Percentiles rank a stretch among this genome's conserved stretches.
phyloP scores from a whole-genome alignment of 441 rosid species.

The Gossypium aridum region DNA sequence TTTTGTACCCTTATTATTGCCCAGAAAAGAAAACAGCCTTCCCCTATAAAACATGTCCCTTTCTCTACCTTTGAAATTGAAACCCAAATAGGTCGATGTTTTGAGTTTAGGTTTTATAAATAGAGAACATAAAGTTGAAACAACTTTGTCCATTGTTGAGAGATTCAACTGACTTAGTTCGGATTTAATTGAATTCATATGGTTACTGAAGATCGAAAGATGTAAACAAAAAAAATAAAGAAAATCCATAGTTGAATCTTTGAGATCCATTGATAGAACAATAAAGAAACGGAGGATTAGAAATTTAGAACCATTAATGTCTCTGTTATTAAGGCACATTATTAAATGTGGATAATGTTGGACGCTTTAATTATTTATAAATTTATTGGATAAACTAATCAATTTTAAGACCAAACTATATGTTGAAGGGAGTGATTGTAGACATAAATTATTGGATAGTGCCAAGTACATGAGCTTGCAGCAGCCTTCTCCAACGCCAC shows the following conservation, averaged over 20 bases:
- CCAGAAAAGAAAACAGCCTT: background rate
- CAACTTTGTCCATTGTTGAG: no score
- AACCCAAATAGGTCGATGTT: background rate
- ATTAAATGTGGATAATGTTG: background rate
- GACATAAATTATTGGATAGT: background rate
- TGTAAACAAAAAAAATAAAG: no score
- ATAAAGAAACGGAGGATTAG: background rate
- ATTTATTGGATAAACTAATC: background rate
- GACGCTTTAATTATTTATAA: background rate
- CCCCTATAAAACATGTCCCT: background rate
- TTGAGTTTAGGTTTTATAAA: no score
- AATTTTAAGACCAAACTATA: background rate
- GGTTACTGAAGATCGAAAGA: no score
- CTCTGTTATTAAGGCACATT: background rate
- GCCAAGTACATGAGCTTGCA: background rate
- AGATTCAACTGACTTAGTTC: no score
- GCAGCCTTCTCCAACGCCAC: background rate
- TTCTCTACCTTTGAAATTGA: background rate
- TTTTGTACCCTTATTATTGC: background rate
- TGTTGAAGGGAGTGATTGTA: background rate
- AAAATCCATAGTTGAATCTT: no score
- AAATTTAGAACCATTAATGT: background rate
- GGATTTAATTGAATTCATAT: no score
- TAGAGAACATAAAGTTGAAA: no score
- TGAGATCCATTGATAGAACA: background rate